These are phyloP conservation scores for Herpetospermum pedunculosum DNA, from an alignment of 306 rosid genomes.

Conservation along the genomic window DNA sequence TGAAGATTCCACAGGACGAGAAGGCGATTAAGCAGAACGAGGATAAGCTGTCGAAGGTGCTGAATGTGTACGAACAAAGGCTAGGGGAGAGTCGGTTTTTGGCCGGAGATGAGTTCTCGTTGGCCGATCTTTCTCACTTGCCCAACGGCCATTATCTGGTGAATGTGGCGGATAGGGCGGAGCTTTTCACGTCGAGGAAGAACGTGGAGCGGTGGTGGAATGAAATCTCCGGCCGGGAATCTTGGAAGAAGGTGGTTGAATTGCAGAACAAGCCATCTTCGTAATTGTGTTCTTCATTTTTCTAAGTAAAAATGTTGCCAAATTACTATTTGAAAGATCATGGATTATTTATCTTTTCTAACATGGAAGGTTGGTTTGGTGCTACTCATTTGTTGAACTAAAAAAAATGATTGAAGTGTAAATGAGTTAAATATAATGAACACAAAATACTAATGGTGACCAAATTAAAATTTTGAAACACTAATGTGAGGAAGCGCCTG, in stretches of 20 bases:
- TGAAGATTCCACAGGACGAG: conserved; percentile 61
- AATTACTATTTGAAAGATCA: too few relatives aligned
- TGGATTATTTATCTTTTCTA: too few relatives aligned
- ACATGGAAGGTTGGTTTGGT: too few relatives aligned
- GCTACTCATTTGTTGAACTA: too few relatives aligned
- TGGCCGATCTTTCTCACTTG: conserved; percentile 84
- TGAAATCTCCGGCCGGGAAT: conserved; percentile 53
- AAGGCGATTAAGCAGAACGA: conserved; percentile 33
- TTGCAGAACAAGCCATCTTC: conserved; percentile 22
- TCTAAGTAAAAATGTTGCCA: too few relatives aligned
- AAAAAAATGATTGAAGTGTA: too few relatives aligned
- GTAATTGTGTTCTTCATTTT: neutral
- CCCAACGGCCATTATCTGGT: conserved; percentile 59
- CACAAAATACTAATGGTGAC: too few relatives aligned
- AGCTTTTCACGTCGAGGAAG: conserved; percentile 35
- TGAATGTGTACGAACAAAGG: conserved; percentile 52
- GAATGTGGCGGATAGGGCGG: conserved; percentile 19
- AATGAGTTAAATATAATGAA: too few relatives aligned
- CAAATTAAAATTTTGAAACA: too few relatives aligned
- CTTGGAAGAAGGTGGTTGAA: conserved; percentile 53
- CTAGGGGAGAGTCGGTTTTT: conserved; percentile 46
- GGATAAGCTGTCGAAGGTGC: conserved; percentile 55
- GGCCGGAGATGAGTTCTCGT: conserved; percentile 65
- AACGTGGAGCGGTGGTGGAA: conserved; percentile 76
- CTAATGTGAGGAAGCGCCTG: too few relatives aligned